Evolutionary conservation across 2,329 filamentous ascomycete species (phyloP).

Genomic region (Seiridium cupressi): DNA sequence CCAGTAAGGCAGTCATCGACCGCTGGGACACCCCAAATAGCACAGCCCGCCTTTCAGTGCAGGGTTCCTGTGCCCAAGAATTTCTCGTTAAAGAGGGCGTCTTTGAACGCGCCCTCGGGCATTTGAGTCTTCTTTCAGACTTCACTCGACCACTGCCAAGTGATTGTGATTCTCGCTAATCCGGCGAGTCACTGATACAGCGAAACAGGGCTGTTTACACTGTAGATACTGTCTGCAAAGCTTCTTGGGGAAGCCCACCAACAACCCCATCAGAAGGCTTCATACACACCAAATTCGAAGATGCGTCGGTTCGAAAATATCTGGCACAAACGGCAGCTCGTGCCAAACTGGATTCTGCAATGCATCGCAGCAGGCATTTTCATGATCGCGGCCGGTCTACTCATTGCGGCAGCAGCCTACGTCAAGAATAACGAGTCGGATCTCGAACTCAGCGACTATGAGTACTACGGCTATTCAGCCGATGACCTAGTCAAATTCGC

Average conservation of each 20-base stretch:
- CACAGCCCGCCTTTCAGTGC: background rate
- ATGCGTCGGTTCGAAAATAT: conserved; percentile 14
- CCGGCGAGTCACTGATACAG: too few species aligned
- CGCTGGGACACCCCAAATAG: background rate
- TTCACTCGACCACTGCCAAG: too few species aligned
- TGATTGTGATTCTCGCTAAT: too few species aligned
- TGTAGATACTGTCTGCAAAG: too few species aligned
- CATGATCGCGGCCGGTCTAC: conserved; percentile 6
- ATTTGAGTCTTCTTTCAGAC: too few species aligned
- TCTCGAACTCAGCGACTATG: background rate
- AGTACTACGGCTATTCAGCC: conserved; percentile 8
- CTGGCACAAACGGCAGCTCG: conserved; percentile 17
- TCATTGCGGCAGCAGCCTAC: conserved; percentile 9
- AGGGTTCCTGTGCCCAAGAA: background rate
- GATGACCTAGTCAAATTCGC: conserved; percentile 7
- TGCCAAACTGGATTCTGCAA: conserved; percentile 17
- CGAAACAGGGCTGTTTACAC: too few species aligned
- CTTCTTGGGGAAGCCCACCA: background rate
- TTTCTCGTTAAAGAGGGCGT: background rate
- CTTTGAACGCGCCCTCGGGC: background rate
- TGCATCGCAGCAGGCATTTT: conserved; percentile 9
- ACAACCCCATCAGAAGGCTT: background rate
- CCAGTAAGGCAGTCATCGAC: background rate
- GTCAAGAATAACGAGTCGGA: background rate
- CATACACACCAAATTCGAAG: background rate